A percentile compares a stretch with the other conserved stretches of the same genome.
phyloP scores from a whole-genome alignment of 1,139 yeast genomes.

The Tardiomyces digboiensis region DNA sequence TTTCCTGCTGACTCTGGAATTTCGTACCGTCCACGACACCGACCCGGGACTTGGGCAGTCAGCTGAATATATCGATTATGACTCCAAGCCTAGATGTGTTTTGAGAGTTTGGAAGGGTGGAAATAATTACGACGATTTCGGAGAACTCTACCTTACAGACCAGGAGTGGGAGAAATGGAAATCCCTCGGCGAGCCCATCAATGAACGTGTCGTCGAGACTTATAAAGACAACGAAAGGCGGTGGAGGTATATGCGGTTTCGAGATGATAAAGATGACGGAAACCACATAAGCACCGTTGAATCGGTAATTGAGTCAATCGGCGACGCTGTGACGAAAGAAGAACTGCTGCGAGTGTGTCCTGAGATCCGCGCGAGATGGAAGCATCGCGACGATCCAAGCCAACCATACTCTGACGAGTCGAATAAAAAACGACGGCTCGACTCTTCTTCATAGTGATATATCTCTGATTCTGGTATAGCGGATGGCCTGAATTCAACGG shows the following conservation, averaged over 20 bases:
- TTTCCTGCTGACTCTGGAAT: constrained; percentile 62
- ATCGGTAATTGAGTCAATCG: constrained; percentile 73
- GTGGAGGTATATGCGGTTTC: constrained; percentile 82
- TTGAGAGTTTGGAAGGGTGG: constrained; percentile 80
- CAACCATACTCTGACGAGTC: neutral
- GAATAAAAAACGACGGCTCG: neutral
- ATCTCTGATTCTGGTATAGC: too few relatives aligned
- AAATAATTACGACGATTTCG: constrained; percentile 54
- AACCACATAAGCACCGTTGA: constrained; percentile 75
- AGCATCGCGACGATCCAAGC: constrained; percentile 25
- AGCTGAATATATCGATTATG: constrained; percentile 64
- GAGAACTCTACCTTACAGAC: constrained; percentile 50
- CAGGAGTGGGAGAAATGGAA: constrained; percentile 81
- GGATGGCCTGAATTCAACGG: too few relatives aligned
- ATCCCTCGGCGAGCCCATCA: constrained; percentile 63
- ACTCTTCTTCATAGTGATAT: neutral
- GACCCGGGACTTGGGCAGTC: constrained; percentile 64
- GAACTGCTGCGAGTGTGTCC: constrained; percentile 48
- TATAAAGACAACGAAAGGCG: constrained; percentile 47
- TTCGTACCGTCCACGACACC: constrained; percentile 57
- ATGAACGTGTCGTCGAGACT: constrained; percentile 89
- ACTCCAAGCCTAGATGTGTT: constrained; percentile 58
- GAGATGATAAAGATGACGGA: constrained; percentile 89
- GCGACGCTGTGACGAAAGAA: constrained; percentile 75
- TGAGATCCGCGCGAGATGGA: constrained; percentile 40